phyloP scores from a whole-genome alignment of 129 eudicot genomes.

The Arctium minus region DNA sequence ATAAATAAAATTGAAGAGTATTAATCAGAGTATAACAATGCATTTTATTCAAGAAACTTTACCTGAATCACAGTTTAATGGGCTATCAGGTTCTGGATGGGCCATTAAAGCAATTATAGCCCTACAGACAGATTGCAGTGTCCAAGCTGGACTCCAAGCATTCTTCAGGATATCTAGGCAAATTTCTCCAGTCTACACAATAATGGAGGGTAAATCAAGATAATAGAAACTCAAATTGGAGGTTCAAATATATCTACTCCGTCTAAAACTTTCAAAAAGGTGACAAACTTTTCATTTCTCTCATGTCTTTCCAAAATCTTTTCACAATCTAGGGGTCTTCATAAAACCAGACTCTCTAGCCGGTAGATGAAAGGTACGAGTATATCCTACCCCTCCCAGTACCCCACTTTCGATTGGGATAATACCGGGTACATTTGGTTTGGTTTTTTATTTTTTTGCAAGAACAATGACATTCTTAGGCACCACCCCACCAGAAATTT shows the following conservation, averaged over 20 bases:
- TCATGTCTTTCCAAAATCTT: no score
- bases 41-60: background rate
- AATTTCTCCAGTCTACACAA: conserved; percentile 88
- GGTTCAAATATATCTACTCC: background rate
- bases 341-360: no score
- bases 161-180: conserved; percentile 97
- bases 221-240: background rate
- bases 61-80: conserved; percentile 98
- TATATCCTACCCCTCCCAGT: no score
- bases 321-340: no score
- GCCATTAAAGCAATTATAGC: conserved; percentile 99
- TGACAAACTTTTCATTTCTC: no score
- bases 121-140: conserved; percentile 92
- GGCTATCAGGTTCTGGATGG: conserved; percentile 99
- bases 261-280: background rate
- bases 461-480: background rate
- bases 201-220: conserved; percentile 4
- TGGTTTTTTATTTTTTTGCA: no score
- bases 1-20: background rate
- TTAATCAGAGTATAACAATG: background rate
- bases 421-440: no score
- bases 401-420: no score
- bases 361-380: no score
- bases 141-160: conserved; percentile 99
- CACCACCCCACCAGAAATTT: background rate